Evolutionary conservation across 164 flowering plant species (phyloP).

Genomic region (Dillenia turbinata): DNA sequence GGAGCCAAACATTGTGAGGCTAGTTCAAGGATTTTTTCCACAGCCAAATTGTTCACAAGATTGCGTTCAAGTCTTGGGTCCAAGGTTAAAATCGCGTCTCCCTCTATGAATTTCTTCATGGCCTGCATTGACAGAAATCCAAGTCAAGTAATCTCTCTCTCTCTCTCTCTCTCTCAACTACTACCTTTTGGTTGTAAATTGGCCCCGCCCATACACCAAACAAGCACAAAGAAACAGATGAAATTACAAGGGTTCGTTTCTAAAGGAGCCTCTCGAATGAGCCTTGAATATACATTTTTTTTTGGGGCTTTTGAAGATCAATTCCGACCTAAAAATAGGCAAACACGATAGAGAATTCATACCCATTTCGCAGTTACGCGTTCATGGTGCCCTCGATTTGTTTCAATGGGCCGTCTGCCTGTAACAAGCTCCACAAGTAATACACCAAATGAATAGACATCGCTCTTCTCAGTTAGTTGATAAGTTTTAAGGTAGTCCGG

Average conservation of each 20-base stretch:
- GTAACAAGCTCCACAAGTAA: slow-evolving; percentile 78
- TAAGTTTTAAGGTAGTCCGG: slow-evolving; percentile 87
- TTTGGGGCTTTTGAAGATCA: not conserved
- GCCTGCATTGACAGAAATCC: slow-evolving; percentile 47
- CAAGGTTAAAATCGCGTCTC: slow-evolving; percentile 51
- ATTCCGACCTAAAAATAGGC: not conserved
- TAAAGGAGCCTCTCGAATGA: no score
- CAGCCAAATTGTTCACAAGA: slow-evolving; percentile 35
- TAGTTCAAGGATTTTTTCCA: slow-evolving; percentile 74
- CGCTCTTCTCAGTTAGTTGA: slow-evolving; percentile 96
- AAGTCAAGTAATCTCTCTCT: not conserved
- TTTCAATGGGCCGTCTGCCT: slow-evolving; percentile 92
- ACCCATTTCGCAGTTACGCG: slow-evolving; percentile 90
- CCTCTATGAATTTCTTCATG: slow-evolving; percentile 65
- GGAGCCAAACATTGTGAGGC: slow-evolving; percentile 81
- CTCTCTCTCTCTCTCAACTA: no score
- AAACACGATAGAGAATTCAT: slow-evolving; percentile 8
- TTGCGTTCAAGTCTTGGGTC: slow-evolving; percentile 61
- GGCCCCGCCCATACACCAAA: no score
- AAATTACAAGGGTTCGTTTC: no score
- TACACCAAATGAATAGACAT: slow-evolving; percentile 93
- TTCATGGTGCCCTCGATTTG: slow-evolving; percentile 61
- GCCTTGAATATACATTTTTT: not conserved
- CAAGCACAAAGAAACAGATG: no score
- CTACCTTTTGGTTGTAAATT: no score